Conservation (phyloP, 345 rosid genomes). For the Acer saccharum region DNA sequence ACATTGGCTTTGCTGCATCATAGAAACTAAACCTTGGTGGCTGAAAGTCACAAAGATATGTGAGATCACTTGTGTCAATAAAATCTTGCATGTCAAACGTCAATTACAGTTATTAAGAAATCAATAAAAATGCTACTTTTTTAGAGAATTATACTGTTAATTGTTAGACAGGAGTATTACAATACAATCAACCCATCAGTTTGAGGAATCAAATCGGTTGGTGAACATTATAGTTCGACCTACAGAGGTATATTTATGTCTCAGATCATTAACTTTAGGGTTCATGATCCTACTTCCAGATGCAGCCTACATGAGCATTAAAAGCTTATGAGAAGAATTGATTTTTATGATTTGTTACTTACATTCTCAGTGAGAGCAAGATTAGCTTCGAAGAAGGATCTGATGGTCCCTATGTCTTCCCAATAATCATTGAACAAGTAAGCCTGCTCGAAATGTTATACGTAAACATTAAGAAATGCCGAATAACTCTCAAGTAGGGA, state of each 20-base stretch:
- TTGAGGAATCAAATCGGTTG: neutral
- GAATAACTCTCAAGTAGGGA: neutral
- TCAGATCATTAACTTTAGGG: neutral
- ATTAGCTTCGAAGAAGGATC: slow-evolving; percentile 94
- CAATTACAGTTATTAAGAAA: neutral
- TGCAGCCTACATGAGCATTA: neutral
- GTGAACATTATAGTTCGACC: neutral
- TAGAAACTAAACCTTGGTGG: slow-evolving; percentile 94
- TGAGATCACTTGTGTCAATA: slow-evolving; percentile 3
- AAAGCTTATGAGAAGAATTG: neutral
- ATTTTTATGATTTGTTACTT: slow-evolving; percentile 25
- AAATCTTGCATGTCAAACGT: neutral
- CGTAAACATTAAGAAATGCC: neutral
- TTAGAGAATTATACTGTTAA: neutral
- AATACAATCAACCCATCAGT: neutral
- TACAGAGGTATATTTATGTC: neutral
- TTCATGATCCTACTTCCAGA: neutral
- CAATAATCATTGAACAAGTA: slow-evolving; percentile 93
- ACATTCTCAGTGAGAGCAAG: slow-evolving; percentile 95
- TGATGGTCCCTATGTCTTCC: slow-evolving; percentile 97
- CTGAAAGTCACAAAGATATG: slow-evolving; percentile 41
- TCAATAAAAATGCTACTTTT: neutral
- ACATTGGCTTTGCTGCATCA: slow-evolving; percentile 84
- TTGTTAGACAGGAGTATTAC: neutral
- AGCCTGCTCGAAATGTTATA: slow-evolving; percentile 58